Evolutionary conservation across 1,139 yeast genomes (phyloP).

Genomic region (Protomyces arabidopsidicola): DNA sequence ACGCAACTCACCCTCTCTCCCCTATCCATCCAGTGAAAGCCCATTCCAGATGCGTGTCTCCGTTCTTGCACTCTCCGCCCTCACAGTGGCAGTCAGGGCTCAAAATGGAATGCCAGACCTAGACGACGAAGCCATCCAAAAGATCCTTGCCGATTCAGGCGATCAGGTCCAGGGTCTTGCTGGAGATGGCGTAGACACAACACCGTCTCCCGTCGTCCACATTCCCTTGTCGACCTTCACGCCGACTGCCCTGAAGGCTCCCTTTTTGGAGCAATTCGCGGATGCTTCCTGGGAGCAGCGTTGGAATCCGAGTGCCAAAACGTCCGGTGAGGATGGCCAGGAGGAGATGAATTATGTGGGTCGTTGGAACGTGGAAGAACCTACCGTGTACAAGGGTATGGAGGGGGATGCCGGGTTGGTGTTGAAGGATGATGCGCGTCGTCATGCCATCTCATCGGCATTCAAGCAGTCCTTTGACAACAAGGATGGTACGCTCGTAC

Average conservation of each 20-base stretch:
- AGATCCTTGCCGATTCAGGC: no score
- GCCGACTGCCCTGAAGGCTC: conserved; percentile 26
- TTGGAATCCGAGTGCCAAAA: conserved; percentile 66
- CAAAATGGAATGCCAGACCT: neutral
- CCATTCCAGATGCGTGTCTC: conserved; percentile 8
- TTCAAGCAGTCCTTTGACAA: conserved; percentile 55
- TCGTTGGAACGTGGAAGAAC: conserved; percentile 63
- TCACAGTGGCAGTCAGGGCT: conserved; percentile 12
- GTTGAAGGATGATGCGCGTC: conserved; percentile 67
- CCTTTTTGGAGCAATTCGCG: conserved; percentile 65
- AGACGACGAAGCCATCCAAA: no score
- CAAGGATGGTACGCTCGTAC: conserved; percentile 60
- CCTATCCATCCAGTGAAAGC: neutral
- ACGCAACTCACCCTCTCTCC: neutral
- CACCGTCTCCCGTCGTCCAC: neutral
- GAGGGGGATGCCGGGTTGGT: conserved; percentile 67
- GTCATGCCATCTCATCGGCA: conserved; percentile 67
- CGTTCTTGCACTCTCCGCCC: conserved; percentile 17
- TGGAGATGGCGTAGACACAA: neutral
- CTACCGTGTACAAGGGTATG: conserved; percentile 54
- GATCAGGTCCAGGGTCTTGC: no score
- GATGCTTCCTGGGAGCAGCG: conserved; percentile 41
- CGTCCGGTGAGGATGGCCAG: conserved; percentile 41
- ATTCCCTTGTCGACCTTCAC: conserved; percentile 15
- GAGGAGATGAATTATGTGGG: conserved; percentile 59